Evolutionary conservation across 164 flowering plant species (phyloP).

Genomic region (Magnolia sinica): DNA sequence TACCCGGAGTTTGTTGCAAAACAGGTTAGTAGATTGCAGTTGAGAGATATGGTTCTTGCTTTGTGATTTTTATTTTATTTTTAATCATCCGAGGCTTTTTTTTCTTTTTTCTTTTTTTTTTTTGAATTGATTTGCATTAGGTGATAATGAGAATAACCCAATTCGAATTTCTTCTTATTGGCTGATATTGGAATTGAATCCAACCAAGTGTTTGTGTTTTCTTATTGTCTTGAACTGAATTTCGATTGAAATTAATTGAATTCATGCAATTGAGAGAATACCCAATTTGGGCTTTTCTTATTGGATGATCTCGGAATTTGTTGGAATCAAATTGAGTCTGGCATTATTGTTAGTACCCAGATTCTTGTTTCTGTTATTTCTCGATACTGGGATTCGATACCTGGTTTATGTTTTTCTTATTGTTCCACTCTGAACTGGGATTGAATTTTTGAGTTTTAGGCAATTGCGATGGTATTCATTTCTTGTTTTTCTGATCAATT

Average conservation of each 20-base stretch:
- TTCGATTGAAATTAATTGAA: neutral
- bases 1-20: slow-evolving; percentile 94
- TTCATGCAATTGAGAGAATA: neutral
- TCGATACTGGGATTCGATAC: neutral
- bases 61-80: neutral
- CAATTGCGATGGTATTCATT: neutral
- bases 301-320: neutral
- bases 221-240: no score
- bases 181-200: neutral
- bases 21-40: slow-evolving; percentile 47
- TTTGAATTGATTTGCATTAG: neutral
- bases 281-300: neutral
- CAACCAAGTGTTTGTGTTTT: no score
- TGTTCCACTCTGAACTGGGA: neutral
- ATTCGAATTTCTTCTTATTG: neutral
- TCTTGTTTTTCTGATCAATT: neutral
- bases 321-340: neutral
- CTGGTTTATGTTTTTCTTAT: neutral
- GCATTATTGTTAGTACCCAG: neutral
- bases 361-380: neutral
- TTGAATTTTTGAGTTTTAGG: slow-evolving; percentile 12
- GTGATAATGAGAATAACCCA: neutral
- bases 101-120: no score
- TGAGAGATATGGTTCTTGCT: neutral
- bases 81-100: neutral